Evolutionary conservation across 805 yeast genomes (phyloP).

Genomic region (Pichia cabralensis): DNA sequence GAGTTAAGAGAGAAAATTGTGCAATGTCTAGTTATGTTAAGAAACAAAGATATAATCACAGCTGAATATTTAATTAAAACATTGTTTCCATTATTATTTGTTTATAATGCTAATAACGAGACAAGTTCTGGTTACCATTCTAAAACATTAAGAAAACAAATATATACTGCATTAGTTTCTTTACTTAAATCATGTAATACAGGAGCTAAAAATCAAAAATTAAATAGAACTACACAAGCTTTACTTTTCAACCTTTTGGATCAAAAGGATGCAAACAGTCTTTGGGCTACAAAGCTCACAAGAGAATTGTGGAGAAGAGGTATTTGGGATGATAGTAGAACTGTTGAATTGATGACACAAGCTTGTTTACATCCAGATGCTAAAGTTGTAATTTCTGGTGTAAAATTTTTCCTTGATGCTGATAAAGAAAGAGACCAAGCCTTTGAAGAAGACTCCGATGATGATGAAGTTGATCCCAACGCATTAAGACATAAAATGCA

Average conservation of each 20-base stretch:
- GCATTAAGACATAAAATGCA: slow-evolving; percentile 72
- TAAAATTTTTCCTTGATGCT: slow-evolving; percentile 85
- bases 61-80: slow-evolving; percentile 80
- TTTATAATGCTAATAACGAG: slow-evolving; percentile 45
- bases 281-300: slow-evolving; percentile 94
- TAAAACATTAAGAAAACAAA: slow-evolving; percentile 71
- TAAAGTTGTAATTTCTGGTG: slow-evolving; percentile 86
- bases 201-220: slow-evolving; percentile 81
- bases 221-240: slow-evolving; percentile 88
- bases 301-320: slow-evolving; percentile 97
- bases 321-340: slow-evolving; percentile 94
- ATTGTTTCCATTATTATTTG: slow-evolving; percentile 72
- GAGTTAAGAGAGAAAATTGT: slow-evolving; percentile 86
- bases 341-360: slow-evolving; percentile 96
- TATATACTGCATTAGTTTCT: slow-evolving; percentile 70
- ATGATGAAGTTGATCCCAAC: slow-evolving; percentile 57
- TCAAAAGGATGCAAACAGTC: slow-evolving; percentile 64
- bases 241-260: slow-evolving; percentile 79
- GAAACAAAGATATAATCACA: slow-evolving; percentile 71
- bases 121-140: slow-evolving; percentile 54
- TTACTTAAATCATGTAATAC: slow-evolving; percentile 75
- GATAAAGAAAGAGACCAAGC: slow-evolving; percentile 88
- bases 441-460: slow-evolving; percentile 59
- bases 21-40: slow-evolving; percentile 78
- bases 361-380: slow-evolving; percentile 83